Conservation (phyloP, 2,329 filamentous ascomycete genomes). For the Madurella mycetomatis region DNA sequence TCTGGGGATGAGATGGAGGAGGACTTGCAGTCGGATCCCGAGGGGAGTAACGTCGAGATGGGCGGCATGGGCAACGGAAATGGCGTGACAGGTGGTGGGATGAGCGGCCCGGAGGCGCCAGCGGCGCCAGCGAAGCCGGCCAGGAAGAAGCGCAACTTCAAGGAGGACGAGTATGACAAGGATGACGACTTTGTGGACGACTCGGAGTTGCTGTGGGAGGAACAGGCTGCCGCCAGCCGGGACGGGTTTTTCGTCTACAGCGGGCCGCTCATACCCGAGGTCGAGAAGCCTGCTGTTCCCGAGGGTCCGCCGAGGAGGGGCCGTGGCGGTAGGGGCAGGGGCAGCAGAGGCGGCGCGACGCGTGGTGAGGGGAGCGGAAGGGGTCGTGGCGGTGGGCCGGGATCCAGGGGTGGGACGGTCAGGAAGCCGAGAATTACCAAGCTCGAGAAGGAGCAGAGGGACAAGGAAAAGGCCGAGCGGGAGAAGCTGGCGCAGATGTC, state of each 20-base stretch:
- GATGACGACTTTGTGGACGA: slow-evolving; percentile 87
- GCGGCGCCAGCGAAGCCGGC: slow-evolving; percentile 55
- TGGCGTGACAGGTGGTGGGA: slow-evolving; percentile 30
- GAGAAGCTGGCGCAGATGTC: slow-evolving; percentile 47
- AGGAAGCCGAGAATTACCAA: slow-evolving; percentile 85
- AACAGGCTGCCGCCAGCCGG: slow-evolving; percentile 86
- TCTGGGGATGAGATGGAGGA: slow-evolving; percentile 81
- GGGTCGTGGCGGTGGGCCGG: slow-evolving; percentile 49
- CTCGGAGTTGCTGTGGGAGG: slow-evolving; percentile 91
- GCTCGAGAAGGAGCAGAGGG: slow-evolving; percentile 74
- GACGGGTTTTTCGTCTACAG: slow-evolving; percentile 99
- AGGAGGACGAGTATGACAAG: slow-evolving; percentile 79
- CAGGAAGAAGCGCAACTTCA: slow-evolving; percentile 76
- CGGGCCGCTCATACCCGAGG: slow-evolving; percentile 82
- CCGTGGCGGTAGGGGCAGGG: slow-evolving; percentile 44
- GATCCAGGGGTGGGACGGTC: slow-evolving; percentile 70
- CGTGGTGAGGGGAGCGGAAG: slow-evolving; percentile 63
- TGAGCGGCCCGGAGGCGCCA: slow-evolving; percentile 55
- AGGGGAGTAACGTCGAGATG: slow-evolving; percentile 87
- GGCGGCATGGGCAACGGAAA: slow-evolving; percentile 57
- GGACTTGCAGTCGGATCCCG: slow-evolving; percentile 59
- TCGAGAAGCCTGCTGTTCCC: slow-evolving; percentile 62
- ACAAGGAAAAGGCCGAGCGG: slow-evolving; percentile 74
- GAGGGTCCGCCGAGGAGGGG: slow-evolving; percentile 70
- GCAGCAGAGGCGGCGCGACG: slow-evolving; percentile 46